Evolutionary conservation across 805 yeast species (phyloP), one percentile per base, ranked within the genome.

Genomic region (Kodamaea hsintzibuensis): DNA sequence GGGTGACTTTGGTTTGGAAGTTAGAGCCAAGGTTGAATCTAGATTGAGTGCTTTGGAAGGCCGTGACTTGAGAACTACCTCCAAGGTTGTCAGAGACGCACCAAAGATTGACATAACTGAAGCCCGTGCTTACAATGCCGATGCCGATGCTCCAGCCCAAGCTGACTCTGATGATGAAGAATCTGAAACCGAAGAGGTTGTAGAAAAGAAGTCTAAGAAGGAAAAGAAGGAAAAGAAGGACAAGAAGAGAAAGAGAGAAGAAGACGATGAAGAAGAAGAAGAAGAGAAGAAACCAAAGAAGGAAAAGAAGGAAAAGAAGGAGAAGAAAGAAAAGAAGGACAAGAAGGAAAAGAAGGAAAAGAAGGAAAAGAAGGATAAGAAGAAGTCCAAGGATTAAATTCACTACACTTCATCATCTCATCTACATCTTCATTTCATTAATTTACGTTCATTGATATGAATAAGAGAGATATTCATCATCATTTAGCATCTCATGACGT

Each of bases 11-110:
- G 99, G 99, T 68, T 80, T 90, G 63, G 88, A 86, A 62, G 93
- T 89, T 62, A 86, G 99, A 78, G 85, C 90, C 62, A 91, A 91
- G 81, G 93, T 95, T 65, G 99, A 95, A 78, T 82, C 90, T 55
- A 88, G 99, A 79, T 84, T 95, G 65, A 89, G 97, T 71, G 89
- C 92, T 56, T 81, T 95, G 62, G 99, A 95, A 78, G 99, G 99
- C 62, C 90, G 97, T 76, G 98, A 95, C 72, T 76, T 92, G 70
- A 87, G 97, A 79, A 87, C 97, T 42, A 86, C 96, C 47, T 84
- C 96, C 53, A 85, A 86, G 78, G 85, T 90, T 61, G 85, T 83
- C 57, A 89, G 87, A 72, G 89, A 89, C 65, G 88, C 86, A 69
- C 86, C 88, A 71, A 93, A 92, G 83, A 86, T 91, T 61, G 96